Evolutionary conservation across 2,329 filamentous ascomycete genomes (phyloP).

Genomic region (Cadophora malorum): DNA sequence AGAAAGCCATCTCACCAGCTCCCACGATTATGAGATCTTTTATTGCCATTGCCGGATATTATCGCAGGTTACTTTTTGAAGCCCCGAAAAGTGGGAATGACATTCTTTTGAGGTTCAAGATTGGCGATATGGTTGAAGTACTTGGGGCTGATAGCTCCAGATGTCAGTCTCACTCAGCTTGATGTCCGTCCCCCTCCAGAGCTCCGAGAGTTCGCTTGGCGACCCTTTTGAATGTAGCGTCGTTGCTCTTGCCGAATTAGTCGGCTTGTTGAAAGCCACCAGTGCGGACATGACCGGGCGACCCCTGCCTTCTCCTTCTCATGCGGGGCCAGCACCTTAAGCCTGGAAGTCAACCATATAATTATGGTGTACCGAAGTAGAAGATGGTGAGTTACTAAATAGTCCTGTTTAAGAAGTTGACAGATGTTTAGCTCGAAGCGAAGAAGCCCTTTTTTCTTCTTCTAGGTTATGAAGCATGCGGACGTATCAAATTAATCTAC

Average conservation of each 20-base stretch:
- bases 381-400: too few relatives aligned
- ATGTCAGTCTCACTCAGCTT: slow-evolving; percentile 13
- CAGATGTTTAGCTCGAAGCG: too few relatives aligned
- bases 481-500: too few relatives aligned
- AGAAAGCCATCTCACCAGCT: slow-evolving; percentile 2
- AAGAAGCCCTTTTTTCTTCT: too few relatives aligned
- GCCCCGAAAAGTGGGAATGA: not conserved
- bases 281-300: not conserved
- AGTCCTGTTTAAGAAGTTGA: too few relatives aligned
- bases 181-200: not conserved
- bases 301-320: not conserved
- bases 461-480: too few relatives aligned
- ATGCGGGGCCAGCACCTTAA: not conserved
- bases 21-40: slow-evolving; percentile 20
- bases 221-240: not conserved
- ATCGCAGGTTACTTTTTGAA: too few relatives aligned
- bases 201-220: not conserved
- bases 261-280: not conserved
- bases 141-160: slow-evolving; percentile 2
- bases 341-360: not conserved
- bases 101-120: not conserved
- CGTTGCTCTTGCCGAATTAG: not conserved
- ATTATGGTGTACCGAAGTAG: too few relatives aligned
- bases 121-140: not conserved
- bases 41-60: not conserved